phyloP scores from a whole-genome alignment of 2,329 filamentous ascomycete species.

The Colletotrichum trifolii region DNA sequence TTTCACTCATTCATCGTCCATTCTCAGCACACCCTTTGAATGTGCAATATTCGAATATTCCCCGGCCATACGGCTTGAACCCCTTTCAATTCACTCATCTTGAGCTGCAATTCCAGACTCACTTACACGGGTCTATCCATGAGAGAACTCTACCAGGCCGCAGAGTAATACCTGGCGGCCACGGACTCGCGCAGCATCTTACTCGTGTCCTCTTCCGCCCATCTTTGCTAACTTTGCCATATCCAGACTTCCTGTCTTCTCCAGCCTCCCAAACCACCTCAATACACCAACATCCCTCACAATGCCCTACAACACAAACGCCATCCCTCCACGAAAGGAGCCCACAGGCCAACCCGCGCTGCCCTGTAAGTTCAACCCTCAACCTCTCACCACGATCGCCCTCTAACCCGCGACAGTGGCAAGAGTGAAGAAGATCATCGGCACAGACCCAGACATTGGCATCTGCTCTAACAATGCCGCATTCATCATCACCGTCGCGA shows the following conservation, averaged over 20 bases:
- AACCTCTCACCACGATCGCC: conserved; percentile 19
- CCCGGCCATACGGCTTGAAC: no score
- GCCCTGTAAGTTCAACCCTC: conserved; percentile 70
- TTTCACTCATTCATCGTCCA: not conserved
- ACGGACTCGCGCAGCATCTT: no score
- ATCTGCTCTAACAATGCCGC: conserved; percentile 93
- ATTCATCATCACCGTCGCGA: conserved; percentile 92
- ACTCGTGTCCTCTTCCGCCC: conserved; percentile 16
- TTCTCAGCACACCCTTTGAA: no score
- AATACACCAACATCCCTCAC: conserved; percentile 27
- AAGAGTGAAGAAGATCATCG: conserved; percentile 95
- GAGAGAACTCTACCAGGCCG: no score
- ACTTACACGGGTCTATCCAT: no score
- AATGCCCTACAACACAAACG: conserved; percentile 93
- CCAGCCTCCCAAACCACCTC: not conserved
- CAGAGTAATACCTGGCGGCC: no score
- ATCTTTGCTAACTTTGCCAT: conserved; percentile 22
- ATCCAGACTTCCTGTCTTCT: conserved; percentile 6
- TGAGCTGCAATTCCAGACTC: no score
- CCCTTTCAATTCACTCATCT: no score
- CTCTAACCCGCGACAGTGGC: conserved; percentile 70
- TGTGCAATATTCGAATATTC: no score
- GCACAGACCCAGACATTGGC: conserved; percentile 84
- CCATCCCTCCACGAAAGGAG: conserved; percentile 83
- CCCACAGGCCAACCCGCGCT: conserved; percentile 86